phyloP scores from a whole-genome alignment of 2,329 filamentous ascomycete genomes.

The Sarocladium strictum region DNA sequence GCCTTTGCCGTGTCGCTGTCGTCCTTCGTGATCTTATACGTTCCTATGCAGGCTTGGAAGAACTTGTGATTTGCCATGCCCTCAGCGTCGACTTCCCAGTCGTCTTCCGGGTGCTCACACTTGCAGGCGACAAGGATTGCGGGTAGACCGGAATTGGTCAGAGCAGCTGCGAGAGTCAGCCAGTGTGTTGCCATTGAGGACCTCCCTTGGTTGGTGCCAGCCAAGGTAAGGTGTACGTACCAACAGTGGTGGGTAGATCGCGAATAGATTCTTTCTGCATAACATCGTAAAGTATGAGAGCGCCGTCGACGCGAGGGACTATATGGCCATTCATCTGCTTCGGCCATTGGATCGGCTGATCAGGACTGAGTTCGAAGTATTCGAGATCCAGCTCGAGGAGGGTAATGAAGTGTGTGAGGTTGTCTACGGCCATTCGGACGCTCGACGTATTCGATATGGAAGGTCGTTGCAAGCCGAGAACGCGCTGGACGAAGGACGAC shows the following conservation, averaged over 20 bases:
- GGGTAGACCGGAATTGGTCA: constrained; percentile 67
- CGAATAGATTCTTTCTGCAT: constrained; percentile 69
- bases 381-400: constrained; percentile 62
- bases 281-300: constrained; percentile 82
- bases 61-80: constrained; percentile 55
- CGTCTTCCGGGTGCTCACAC: constrained; percentile 69
- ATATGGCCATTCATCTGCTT: constrained; percentile 64
- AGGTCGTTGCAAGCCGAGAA: constrained; percentile 47
- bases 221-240: constrained; percentile 50
- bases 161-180: constrained; percentile 55
- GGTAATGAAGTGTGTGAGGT: constrained; percentile 50
- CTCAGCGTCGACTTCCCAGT: constrained; percentile 65
- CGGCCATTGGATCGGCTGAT: constrained; percentile 57
- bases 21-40: constrained; percentile 66
- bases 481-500: constrained; percentile 60
- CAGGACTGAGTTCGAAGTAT: constrained; percentile 54
- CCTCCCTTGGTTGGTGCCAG: no score
- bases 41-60: constrained; percentile 64
- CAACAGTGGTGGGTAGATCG: constrained; percentile 67
- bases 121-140: constrained; percentile 83
- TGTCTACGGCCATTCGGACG: constrained; percentile 53
- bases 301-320: constrained; percentile 73
- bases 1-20: constrained; percentile 67
- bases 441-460: constrained; percentile 50
- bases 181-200: background rate